phyloP scores from a whole-genome alignment of 2,329 filamentous ascomycete species.

The Ceratocystis smalleyi region DNA sequence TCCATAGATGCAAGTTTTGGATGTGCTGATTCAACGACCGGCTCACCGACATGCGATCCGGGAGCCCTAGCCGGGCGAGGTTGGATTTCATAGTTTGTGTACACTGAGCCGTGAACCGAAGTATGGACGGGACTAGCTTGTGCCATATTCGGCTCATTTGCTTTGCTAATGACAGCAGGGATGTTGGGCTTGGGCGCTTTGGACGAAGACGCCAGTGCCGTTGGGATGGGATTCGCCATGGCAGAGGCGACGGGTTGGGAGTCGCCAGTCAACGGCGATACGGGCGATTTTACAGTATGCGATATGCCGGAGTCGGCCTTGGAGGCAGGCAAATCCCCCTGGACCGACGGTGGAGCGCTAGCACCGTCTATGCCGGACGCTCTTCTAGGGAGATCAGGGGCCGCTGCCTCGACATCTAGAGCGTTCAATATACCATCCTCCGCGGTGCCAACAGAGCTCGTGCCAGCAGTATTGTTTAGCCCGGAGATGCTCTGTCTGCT shows the following conservation, averaged over 20 bases:
- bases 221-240: constrained; percentile 15
- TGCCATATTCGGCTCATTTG: constrained; percentile 38
- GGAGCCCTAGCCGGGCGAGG: constrained; percentile 36
- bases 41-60: constrained; percentile 37
- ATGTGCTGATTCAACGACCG: constrained; percentile 42
- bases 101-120: constrained; percentile 42
- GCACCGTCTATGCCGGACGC: constrained; percentile 3
- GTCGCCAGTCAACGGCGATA: constrained; percentile 21
- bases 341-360: not conserved
- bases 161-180: constrained; percentile 39
- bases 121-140: constrained; percentile 41
- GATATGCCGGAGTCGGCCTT: not conserved
- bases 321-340: not conserved
- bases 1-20: constrained; percentile 55
- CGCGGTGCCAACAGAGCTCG: not conserved
- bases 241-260: not conserved
- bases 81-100: constrained; percentile 36
- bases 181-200: constrained; percentile 30
- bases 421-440: not conserved
- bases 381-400: not conserved
- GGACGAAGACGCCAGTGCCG: constrained; percentile 23
- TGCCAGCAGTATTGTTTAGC: not conserved
- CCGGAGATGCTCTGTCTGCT: constrained; percentile 11
- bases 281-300: constrained; percentile 25
- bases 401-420: not conserved